Percentiles rank a stretch among this genome's conserved stretches.
phyloP scores from a whole-genome alignment of 768 basidiomycete species.

The Pleurotus pulmonarius region DNA sequence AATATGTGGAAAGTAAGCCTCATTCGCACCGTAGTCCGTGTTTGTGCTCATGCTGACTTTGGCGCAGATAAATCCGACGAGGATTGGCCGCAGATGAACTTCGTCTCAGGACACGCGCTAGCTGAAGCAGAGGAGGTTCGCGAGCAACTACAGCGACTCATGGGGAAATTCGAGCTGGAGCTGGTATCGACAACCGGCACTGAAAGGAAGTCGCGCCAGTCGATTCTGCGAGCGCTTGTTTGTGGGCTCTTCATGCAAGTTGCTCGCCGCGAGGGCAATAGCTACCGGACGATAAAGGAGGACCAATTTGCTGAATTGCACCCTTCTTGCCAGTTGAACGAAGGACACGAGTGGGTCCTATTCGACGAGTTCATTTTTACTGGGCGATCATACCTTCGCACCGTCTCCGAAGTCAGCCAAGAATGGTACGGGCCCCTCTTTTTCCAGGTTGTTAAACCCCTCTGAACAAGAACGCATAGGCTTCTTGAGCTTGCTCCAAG shows the following conservation, averaged over 20 bases:
- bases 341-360: conserved; percentile 74
- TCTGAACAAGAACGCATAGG: conserved; percentile 28
- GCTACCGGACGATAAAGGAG: conserved; percentile 91
- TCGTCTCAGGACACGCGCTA: conserved; percentile 78
- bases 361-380: conserved; percentile 97
- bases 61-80: conserved; percentile 65
- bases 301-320: conserved; percentile 83
- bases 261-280: conserved; percentile 90
- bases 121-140: conserved; percentile 93
- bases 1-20: conserved; percentile 74
- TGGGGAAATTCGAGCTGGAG: conserved; percentile 88
- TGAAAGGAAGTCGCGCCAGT: not conserved
- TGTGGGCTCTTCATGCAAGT: conserved; percentile 99
- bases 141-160: conserved; percentile 79
- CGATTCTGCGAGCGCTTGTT: conserved; percentile 59
- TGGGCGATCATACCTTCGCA: conserved; percentile 83
- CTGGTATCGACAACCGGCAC: conserved; percentile 59
- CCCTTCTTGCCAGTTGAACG: conserved; percentile 84
- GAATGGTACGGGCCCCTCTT: conserved; percentile 63
- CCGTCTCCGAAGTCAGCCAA: conserved; percentile 79
- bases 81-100: conserved; percentile 92
- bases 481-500: conserved; percentile 54
- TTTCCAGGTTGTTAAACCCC: not conserved
- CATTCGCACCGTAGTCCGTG: not conserved
- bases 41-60: not conserved